Evolutionary conservation across 768 basidiomycete genomes (phyloP).

Genomic region (Tulasnella sp.): DNA sequence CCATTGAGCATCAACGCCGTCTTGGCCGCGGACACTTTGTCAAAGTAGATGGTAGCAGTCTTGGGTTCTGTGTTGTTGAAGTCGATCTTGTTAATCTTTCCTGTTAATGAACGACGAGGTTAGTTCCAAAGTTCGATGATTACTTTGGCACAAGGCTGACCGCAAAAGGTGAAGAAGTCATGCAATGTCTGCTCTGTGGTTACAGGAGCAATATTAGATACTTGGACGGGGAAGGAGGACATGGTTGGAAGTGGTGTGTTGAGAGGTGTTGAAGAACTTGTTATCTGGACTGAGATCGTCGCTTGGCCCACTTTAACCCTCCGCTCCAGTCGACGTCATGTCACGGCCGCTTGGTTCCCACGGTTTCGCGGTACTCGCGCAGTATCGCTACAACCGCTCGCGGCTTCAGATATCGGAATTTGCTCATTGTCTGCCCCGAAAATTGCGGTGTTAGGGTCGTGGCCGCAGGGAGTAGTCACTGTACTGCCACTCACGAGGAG

Average conservation of each 20-base stretch:
- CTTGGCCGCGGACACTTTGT: constrained; percentile 70
- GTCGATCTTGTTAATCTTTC: constrained; percentile 58
- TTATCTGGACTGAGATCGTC: background rate
- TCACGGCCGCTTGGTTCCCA: background rate
- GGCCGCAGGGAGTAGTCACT: background rate
- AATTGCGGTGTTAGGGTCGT: background rate
- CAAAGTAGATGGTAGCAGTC: constrained; percentile 66
- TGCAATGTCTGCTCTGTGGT: constrained; percentile 57
- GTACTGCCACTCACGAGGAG: constrained; percentile 35
- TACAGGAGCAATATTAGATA: constrained; percentile 51
- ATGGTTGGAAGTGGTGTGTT: background rate
- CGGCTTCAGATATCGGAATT: background rate
- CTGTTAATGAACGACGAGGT: constrained; percentile 8
- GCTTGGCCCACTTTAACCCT: background rate
- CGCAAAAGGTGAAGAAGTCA: constrained; percentile 85
- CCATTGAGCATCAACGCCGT: constrained; percentile 66
- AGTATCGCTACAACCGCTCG: background rate
- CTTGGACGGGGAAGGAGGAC: constrained; percentile 34
- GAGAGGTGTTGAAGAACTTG: background rate
- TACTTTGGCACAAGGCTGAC: constrained; percentile 39
- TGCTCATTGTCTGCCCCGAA: background rate
- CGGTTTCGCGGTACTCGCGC: background rate
- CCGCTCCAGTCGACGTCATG: background rate
- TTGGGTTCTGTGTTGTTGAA: constrained; percentile 32
- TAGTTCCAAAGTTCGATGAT: constrained; percentile 7